Base-by-base conservation (phyloP, 768 basidiomycete species). In the Phylloporus rhodoxanthus region DNA sequence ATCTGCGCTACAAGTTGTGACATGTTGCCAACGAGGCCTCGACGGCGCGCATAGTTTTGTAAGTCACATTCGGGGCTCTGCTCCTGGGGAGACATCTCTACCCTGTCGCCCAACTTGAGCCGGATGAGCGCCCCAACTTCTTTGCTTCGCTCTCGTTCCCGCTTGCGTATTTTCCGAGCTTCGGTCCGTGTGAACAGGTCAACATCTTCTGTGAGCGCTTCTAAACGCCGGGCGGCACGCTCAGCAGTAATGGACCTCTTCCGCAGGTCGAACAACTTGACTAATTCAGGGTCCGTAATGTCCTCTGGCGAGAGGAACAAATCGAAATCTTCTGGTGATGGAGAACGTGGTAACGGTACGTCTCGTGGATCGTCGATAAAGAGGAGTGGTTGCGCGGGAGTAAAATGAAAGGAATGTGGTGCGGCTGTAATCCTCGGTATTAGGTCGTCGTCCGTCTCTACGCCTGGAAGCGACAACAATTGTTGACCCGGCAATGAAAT, bases 61-160 rank as follows among this genome's bases (percentile, higher is more conserved):
- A 47, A 11, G 8, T 63, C 56, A n/a, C 40, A 45, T 33, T 63
- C 67, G 40, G 61, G 58, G 21, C 56, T 62, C 43, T 46, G 55
- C 47, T 62, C 61, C 47, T 62, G 61, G 5, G 60, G 57, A 49
- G 49, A 55, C 14, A 50, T 51, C 7, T 51, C 38, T 15, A 67
- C 50, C 41, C 56, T 56, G 40, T 67, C 65, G 19, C 62, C 69
- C 53, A 80, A 57, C 66, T 84, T 84, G 53, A 84, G 60, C 57
- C 79, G 70, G 54, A 85, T 64, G 52, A 84, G 67, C 29, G 77
- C 70, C 8, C 75, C 73, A 10, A 84, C 65, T 68, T 85, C 83
- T 53, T 75, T 73, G 20, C 73, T 71, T 34, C 75, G 68, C 63
- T 81, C 82, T 57, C 76, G 75, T 57, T 79, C 76, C 43, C 70